Percentiles rank a stretch among this genome's conserved stretches.
phyloP scores from a whole-genome alignment of 345 rosid species.

The Reutealis trisperma region DNA sequence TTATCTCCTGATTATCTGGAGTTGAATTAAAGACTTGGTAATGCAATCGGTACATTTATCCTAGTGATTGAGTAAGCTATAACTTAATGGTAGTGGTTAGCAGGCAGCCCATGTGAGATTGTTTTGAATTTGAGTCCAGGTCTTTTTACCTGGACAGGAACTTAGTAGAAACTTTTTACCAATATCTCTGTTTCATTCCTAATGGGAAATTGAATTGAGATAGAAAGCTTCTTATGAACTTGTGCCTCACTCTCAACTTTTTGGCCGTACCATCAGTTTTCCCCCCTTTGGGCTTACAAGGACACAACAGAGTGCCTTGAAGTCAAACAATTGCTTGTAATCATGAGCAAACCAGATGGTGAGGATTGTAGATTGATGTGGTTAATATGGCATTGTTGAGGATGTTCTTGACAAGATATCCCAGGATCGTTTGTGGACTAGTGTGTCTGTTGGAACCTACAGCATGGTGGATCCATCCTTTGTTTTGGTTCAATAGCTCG shows the following conservation, averaged over 20 bases:
- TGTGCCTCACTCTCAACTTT: neutral
- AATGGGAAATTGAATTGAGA: neutral
- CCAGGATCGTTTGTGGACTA: neutral
- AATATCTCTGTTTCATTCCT: no score
- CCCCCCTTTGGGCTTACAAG: neutral
- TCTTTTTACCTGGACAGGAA: neutral
- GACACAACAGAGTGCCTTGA: neutral
- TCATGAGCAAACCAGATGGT: neutral
- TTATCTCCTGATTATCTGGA: constrained; percentile 3
- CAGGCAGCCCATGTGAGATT: no score
- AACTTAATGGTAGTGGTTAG: no score
- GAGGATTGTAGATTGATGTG: neutral
- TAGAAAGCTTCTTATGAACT: neutral
- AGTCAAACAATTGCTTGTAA: neutral
- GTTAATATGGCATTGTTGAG: neutral
- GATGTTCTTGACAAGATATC: neutral
- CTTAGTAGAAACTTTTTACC: neutral
- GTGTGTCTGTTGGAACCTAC: neutral
- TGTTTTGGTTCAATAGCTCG: neutral
- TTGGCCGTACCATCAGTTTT: neutral
- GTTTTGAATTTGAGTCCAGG: no score
- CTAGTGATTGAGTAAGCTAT: neutral
- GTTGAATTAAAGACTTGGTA: neutral
- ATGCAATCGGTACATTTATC: neutral
- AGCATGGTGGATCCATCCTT: neutral